phyloP scores from a whole-genome alignment of 495 filamentous ascomycete genomes.

The Aspergillus panamensis region DNA sequence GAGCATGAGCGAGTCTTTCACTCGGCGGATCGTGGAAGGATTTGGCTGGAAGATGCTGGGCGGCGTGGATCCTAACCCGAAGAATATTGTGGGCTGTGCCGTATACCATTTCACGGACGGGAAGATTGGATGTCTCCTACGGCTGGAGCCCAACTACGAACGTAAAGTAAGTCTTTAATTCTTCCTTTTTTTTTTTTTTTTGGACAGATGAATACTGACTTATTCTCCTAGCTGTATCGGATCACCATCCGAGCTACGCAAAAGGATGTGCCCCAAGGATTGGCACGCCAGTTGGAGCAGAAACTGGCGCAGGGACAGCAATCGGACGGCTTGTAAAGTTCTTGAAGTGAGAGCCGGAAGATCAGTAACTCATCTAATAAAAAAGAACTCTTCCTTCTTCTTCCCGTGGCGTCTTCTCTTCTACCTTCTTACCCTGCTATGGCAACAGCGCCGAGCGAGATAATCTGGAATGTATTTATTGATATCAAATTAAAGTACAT shows the following conservation, averaged over 20 bases:
- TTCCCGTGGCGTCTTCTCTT: background rate
- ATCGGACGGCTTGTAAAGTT: conserved; percentile 16
- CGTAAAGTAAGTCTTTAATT: conserved; percentile 61
- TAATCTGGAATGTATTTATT: conserved; percentile 19
- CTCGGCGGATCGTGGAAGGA: conserved; percentile 64
- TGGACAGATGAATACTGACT: conserved; percentile 9
- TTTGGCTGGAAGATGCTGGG: conserved; percentile 87
- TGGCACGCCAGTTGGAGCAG: conserved; percentile 86
- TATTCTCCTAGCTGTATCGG: conserved; percentile 73
- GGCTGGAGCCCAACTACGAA: conserved; percentile 91
- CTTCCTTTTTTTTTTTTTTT: background rate
- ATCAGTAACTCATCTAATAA: conserved; percentile 13
- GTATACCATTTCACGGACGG: conserved; percentile 82
- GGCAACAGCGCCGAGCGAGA: background rate
- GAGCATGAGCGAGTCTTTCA: conserved; percentile 52
- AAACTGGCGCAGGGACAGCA: conserved; percentile 56
- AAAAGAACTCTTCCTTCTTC: background rate
- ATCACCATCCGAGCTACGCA: conserved; percentile 93
- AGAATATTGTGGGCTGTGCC: conserved; percentile 91
- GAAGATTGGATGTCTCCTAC: conserved; percentile 90
- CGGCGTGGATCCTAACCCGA: conserved; percentile 81
- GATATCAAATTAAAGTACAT: conserved; percentile 22
- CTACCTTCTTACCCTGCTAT: conserved; percentile 10
- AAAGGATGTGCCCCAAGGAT: conserved; percentile 73
- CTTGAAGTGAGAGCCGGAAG: conserved; percentile 2